Evolutionary conservation across 495 filamentous ascomycete genomes (phyloP), one percentile per base, ranked within the genome.

Genomic region (Aspergillus haitiensis): DNA sequence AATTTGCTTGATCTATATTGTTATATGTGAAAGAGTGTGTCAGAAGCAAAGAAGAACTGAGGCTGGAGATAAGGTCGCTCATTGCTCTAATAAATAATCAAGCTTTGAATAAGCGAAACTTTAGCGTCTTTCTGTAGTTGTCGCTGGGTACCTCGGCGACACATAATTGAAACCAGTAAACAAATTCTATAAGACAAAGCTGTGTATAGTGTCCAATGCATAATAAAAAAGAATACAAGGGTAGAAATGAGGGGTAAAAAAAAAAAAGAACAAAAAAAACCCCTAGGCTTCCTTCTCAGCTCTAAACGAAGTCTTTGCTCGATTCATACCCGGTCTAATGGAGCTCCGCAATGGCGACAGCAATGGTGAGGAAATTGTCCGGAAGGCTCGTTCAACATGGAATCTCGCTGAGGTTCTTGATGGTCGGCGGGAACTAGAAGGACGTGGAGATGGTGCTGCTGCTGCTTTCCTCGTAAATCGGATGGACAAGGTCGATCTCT

Each of bases 301-400:
- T 7, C 60, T 18, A 40, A 62, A 58, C 48, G 55, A 62, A 27
- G 60, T 62, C 49, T 47, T 62, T 18, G 55, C 54, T 32, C 60
- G 48, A 44, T 21, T 53, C 5, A 62, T 48, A 7, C 48, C 40
- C 27, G 60, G 55, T 42, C 60, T 52, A 9, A 40, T 42, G 5
- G 47, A 48, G 27, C 12, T 32, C 44, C 31, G 48, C 50, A 64
- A 40, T 16, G 53, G 57, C 39, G 53, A 52, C 62, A 57, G 37
- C 33, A 55, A 46, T 15, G 57, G 53, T 53, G 56, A 60, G 13
- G 52, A 62, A 18, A 62, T 39, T 5, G 60, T 54, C 40, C 60
- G 34, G 18, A 62, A 36, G 18, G 32, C 40, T 6, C n/a, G 21
- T n/a, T 33, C 39, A 12, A 56, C 47, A 32, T 51, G 34, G 3